phyloP scores from a whole-genome alignment of 306 rosid species.

The Vigna nakashimae region DNA sequence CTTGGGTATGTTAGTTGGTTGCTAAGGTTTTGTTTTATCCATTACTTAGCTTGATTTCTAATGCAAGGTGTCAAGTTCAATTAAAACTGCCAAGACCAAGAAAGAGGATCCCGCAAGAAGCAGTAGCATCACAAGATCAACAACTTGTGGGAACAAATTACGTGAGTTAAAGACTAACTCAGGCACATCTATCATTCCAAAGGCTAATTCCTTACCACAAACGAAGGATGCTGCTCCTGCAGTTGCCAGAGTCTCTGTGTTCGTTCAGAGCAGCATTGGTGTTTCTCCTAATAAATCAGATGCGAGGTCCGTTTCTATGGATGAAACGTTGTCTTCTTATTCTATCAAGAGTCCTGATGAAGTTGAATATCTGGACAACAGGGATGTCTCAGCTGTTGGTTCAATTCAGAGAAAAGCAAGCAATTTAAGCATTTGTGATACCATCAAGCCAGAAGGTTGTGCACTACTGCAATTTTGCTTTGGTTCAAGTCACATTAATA shows the following conservation, averaged over 20 bases:
- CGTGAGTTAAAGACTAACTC: constrained; percentile 48
- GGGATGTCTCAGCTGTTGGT: constrained; percentile 59
- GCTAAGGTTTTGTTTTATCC: background rate
- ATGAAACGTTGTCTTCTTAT: constrained; percentile 76
- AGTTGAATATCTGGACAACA: constrained; percentile 74
- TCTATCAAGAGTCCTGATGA: constrained; percentile 81
- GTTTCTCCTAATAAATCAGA: constrained; percentile 78
- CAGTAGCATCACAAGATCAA: constrained; percentile 24
- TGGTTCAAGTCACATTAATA: background rate
- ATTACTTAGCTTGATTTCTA: background rate
- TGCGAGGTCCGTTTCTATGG: constrained; percentile 69
- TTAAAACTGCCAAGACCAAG: constrained; percentile 63
- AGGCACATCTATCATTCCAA: constrained; percentile 43
- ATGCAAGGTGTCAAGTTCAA: constrained; percentile 61
- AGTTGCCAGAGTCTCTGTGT: constrained; percentile 33
- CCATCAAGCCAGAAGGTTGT: constrained; percentile 57
- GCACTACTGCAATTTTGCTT: background rate
- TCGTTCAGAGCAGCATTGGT: constrained; percentile 46
- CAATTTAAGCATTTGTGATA: constrained; percentile 65
- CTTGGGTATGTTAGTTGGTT: background rate
- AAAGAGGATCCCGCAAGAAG: constrained; percentile 53
- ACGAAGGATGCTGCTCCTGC: constrained; percentile 41
- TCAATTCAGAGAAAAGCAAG: constrained; percentile 64
- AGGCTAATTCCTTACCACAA: constrained; percentile 45
- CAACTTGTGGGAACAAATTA: constrained; percentile 32